Evolutionary conservation across 805 yeast genomes (phyloP), one percentile per base, ranked within the genome.

Genomic region (Candida easanensis): DNA sequence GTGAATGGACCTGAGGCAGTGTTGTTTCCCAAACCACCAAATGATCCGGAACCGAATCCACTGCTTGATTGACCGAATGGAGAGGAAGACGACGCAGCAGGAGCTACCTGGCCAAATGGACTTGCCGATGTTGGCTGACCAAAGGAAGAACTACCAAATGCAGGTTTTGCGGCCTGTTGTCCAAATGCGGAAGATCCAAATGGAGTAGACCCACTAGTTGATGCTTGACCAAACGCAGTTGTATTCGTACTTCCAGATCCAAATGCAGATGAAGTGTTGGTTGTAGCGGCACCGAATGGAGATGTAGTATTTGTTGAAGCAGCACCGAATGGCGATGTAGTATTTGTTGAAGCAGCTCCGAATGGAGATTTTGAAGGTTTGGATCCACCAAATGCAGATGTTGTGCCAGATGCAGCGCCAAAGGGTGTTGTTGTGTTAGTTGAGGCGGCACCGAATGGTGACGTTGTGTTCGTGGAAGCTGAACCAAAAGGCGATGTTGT

Each of bases 361-460:
- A 39, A 36, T 18, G 42, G 22, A 4, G 46, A 26, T 8, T 33
- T 23, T 17, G 38, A 7, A 22, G 33, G 26, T 15, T 41, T 11
- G 4, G 23, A 10, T 18, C 9, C 7, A 14, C 39, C 39, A 27
- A 36, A 36, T 22, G 39, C 26, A 18, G 39, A 36, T 16, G 51
- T 25, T 17, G n/a, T 26, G 8, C 35, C 10, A 11, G 45, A 26
- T 7, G 38, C 14, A 3, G 31, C 17, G 4, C 33, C 18, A 23
- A 23, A 23, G 5, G 38, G 18, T 3, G 44, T 5, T 27, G 39
- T 4, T 4, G 8, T 39, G 21, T 13, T 28, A 5, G 54, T 48
- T n/a, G n/a, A n/a, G 22, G 56, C 42, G 19, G 53, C 47, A 26
- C 57, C 42, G 20, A 52, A 56, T 26, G 50, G 36, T 13, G 56